Conservation (phyloP, 305 asterid genomes). For the Fraxinus sp. region DNA sequence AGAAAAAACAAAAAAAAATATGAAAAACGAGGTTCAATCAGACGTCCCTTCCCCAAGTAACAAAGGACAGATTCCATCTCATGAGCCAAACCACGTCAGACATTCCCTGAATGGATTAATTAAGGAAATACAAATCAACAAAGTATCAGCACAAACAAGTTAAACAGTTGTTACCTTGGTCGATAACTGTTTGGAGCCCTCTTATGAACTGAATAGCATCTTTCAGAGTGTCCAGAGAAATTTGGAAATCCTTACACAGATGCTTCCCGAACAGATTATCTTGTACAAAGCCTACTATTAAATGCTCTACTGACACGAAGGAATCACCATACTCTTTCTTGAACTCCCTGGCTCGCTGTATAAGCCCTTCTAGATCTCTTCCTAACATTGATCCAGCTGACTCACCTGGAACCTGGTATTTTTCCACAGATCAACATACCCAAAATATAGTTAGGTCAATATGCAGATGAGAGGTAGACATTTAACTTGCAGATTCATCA, state of each 20-base stretch:
- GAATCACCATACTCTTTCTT: conserved; percentile 89
- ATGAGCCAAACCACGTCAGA: neutral
- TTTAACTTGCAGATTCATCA: neutral
- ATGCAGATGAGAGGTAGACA: neutral
- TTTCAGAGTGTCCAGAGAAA: conserved; percentile 52
- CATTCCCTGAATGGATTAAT: neutral
- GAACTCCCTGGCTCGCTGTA: conserved; percentile 79
- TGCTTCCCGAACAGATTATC: conserved; percentile 89
- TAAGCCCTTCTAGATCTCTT: conserved; percentile 71
- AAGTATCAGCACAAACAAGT: neutral
- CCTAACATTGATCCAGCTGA: conserved; percentile 89
- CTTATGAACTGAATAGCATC: conserved; percentile 75
- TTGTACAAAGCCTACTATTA: conserved; percentile 72
- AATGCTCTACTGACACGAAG: conserved; percentile 84
- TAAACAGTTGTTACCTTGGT: conserved; percentile 57
- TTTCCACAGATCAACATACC: neutral
- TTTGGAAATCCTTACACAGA: conserved; percentile 67
- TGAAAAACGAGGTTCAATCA: too few species aligned
- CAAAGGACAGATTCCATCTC: neutral
- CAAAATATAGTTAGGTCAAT: conserved; percentile 5
- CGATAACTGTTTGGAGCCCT: conserved; percentile 84
- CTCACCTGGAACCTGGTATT: conserved; percentile 67
- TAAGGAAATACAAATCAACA: neutral
- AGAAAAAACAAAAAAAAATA: neutral
- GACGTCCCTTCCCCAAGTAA: too few species aligned